A percentile compares a stretch with the other conserved stretches of the same genome.
Evolutionary conservation across 2,329 filamentous ascomycete species (phyloP).

Genomic region (Penicillium verrucosum): DNA sequence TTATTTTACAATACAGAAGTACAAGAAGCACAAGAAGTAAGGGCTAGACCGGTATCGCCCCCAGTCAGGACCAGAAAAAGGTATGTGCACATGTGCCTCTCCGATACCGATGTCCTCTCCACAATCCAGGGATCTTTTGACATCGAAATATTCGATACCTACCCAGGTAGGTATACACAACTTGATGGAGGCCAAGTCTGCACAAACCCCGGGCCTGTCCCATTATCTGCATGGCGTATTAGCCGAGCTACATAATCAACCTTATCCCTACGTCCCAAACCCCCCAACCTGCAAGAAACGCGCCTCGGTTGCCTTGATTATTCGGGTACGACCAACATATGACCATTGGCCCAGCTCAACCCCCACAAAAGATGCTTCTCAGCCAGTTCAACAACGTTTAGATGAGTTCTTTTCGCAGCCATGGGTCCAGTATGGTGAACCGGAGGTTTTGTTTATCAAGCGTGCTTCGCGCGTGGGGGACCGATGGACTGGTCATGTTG

Average conservation of each 20-base stretch:
- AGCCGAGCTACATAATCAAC: conserved; percentile 32
- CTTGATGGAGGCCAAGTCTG: neutral
- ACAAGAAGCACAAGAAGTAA: neutral
- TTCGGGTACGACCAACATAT: conserved; percentile 60
- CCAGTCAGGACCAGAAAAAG: neutral
- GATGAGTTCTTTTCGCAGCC: conserved; percentile 60
- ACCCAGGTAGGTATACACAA: too few relatives aligned
- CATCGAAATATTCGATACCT: neutral
- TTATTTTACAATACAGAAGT: neutral
- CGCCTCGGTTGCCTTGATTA: conserved; percentile 63
- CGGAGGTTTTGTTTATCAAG: conserved; percentile 70
- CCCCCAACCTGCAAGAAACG: conserved; percentile 53
- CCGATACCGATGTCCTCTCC: neutral
- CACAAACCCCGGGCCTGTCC: conserved; percentile 15
- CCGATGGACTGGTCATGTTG: conserved; percentile 67
- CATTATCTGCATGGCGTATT: conserved; percentile 33
- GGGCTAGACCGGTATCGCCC: conserved; percentile 1
- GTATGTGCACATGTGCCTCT: neutral
- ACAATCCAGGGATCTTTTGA: neutral
- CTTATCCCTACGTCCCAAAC: conserved; percentile 46
- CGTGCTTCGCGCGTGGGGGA: conserved; percentile 62
- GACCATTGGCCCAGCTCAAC: conserved; percentile 49
- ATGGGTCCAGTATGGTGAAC: conserved; percentile 64
- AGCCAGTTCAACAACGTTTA: conserved; percentile 42
- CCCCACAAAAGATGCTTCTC: conserved; percentile 19